These are phyloP conservation scores for Trichoderma sp. DNA, from an alignment of 2,329 filamentous ascomycete species.

Conservation along the genomic window DNA sequence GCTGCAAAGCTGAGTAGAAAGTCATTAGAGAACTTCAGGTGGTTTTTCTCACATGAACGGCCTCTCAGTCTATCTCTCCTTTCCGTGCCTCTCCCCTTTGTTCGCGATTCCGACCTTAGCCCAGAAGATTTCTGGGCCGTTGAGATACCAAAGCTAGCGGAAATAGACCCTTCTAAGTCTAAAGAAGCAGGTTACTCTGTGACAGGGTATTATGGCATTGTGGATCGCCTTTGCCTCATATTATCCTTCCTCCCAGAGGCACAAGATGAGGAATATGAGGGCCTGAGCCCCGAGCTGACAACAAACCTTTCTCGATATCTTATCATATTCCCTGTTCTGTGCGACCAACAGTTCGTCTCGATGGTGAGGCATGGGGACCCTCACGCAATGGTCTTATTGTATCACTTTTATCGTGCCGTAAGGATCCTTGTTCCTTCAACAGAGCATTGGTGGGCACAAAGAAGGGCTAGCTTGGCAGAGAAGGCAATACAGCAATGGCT, in stretches of 20 bases:
- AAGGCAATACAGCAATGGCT: not conserved
- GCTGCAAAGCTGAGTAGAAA: not conserved
- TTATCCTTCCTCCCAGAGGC: not conserved
- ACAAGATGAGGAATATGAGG: not conserved
- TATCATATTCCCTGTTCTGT: not conserved
- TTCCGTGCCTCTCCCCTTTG: not conserved
- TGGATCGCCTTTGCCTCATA: not conserved
- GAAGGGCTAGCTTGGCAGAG: not conserved
- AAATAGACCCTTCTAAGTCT: not conserved
- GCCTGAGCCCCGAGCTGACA: not conserved
- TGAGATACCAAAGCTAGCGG: not conserved
- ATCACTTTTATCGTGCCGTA: slow-evolving; percentile 2
- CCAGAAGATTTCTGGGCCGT: not conserved
- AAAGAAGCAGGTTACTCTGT: not conserved
- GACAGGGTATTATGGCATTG: not conserved
- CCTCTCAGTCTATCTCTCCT: not conserved
- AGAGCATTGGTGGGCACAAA: slow-evolving; percentile 1
- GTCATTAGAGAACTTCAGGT: not conserved
- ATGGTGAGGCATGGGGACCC: not conserved
- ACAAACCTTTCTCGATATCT: not conserved
- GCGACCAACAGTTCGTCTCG: not conserved
- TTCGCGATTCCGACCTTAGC: not conserved
- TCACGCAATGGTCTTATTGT: not conserved
- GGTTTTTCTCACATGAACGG: not conserved
- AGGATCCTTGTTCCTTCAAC: not conserved